phyloP scores from a whole-genome alignment of 2,329 filamentous ascomycete genomes.

The Fonsecaea multimorphosa region DNA sequence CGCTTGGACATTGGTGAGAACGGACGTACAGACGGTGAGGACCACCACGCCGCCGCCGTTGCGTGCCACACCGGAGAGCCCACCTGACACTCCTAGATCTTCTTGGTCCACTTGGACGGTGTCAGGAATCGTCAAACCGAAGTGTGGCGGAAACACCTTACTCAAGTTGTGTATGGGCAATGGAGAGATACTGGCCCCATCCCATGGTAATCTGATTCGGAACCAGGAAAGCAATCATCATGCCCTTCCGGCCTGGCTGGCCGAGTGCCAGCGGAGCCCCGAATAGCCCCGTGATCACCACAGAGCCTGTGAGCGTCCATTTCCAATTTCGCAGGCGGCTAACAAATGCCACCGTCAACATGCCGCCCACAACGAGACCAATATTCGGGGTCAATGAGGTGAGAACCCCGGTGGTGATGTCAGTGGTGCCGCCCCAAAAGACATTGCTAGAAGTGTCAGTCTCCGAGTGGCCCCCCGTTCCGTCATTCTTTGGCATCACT shows the following conservation, averaged over 20 bases:
- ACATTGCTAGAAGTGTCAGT: constrained; percentile 12
- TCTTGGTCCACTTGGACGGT: constrained; percentile 43
- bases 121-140: constrained; percentile 35
- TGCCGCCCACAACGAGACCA: constrained; percentile 53
- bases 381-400: constrained; percentile 55
- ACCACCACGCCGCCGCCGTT: constrained; percentile 53
- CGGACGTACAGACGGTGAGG: constrained; percentile 51
- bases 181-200: constrained; percentile 56
- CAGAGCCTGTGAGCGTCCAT: constrained; percentile 53
- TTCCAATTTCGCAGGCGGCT: constrained; percentile 54
- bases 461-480: not conserved
- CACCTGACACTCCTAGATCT: constrained; percentile 56
- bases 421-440: constrained; percentile 32
- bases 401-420: constrained; percentile 45
- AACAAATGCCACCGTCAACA: constrained; percentile 51
- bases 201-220: constrained; percentile 52
- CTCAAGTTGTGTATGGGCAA: constrained; percentile 58
- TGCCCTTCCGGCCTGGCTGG: constrained; percentile 52
- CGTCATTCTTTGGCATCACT: constrained; percentile 49
- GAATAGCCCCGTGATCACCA: constrained; percentile 57
- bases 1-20: constrained; percentile 44
- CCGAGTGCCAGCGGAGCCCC: constrained; percentile 53
- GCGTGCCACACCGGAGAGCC: constrained; percentile 52
- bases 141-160: constrained; percentile 35
- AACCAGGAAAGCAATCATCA: constrained; percentile 56